These are phyloP conservation scores for Saccharomyces kudriavzevii DNA, from an alignment of 805 yeast genomes.

Conservation along the genomic window DNA sequence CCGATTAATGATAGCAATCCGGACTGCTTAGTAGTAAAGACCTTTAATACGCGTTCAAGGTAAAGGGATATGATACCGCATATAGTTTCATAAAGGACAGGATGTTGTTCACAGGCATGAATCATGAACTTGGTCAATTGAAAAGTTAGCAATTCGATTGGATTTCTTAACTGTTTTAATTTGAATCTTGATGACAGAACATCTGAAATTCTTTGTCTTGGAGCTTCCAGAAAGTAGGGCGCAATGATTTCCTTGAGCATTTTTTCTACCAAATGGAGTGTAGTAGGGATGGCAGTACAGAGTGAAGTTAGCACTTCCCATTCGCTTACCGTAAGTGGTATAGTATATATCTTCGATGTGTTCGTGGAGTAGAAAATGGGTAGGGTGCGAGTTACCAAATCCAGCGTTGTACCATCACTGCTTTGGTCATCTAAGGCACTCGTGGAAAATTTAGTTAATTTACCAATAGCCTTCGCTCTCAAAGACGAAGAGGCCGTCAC, in stretches of 20 bases:
- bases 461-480: constrained; percentile 21
- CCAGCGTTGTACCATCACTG: constrained; percentile 4
- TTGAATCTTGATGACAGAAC: constrained; percentile 28
- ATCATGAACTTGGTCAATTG: constrained; percentile 30
- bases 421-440: not conserved
- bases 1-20: constrained; percentile 33
- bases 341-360: constrained; percentile 23
- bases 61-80: constrained; percentile 19
- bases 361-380: constrained; percentile 25
- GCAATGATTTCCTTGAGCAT: constrained; percentile 36
- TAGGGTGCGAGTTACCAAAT: constrained; percentile 18
- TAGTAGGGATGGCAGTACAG: constrained; percentile 33
- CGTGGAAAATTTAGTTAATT: constrained; percentile 14
- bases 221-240: constrained; percentile 43
- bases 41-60: constrained; percentile 12
- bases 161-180: constrained; percentile 30
- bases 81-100: constrained; percentile 18
- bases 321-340: constrained; percentile 44
- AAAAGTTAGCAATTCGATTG: constrained; percentile 34
- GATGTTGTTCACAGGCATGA: constrained; percentile 21
- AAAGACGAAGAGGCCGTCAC: constrained; percentile 7
- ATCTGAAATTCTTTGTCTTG: constrained; percentile 41
- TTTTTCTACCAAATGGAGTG: constrained; percentile 32
- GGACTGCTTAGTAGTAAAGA: constrained; percentile 9
- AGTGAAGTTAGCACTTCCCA: constrained; percentile 47